phyloP scores from a whole-genome alignment of 805 yeast species.

The Myxozyma geophila region DNA sequence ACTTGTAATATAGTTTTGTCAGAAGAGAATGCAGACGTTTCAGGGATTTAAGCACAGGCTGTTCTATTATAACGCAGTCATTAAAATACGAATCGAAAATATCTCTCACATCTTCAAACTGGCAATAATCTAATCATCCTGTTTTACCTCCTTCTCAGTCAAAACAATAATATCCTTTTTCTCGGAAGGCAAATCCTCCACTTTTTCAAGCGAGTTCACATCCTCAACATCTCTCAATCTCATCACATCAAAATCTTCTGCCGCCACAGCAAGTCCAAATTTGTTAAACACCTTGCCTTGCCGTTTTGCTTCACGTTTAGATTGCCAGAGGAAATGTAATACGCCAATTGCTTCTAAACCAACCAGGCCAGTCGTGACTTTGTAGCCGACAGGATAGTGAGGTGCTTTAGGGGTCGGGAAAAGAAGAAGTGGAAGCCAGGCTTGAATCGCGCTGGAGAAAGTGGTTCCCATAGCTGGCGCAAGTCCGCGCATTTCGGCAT shows the following conservation, averaged over 20 bases:
- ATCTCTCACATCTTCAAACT: too few relatives aligned
- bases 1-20: too few relatives aligned
- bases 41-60: too few relatives aligned
- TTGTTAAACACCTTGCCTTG: constrained; percentile 15
- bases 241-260: neutral
- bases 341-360: constrained; percentile 14
- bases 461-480: constrained; percentile 45
- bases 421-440: constrained; percentile 47
- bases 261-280: constrained; percentile 20
- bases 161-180: neutral
- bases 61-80: too few relatives aligned
- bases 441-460: constrained; percentile 43
- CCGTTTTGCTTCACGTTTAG: constrained; percentile 13
- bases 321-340: constrained; percentile 14
- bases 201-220: neutral
- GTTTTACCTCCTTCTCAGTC: constrained; percentile 4
- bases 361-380: constrained; percentile 24
- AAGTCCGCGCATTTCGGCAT: constrained; percentile 42
- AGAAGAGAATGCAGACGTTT: too few relatives aligned
- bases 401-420: constrained; percentile 48
- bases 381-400: constrained; percentile 37
- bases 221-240: constrained; percentile 2
- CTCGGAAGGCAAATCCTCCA: neutral
- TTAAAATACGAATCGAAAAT: too few relatives aligned
- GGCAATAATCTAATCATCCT: too few relatives aligned